Evolutionary conservation across 2,329 filamentous ascomycete genomes (phyloP), one percentile per base, ranked within the genome.

Genomic region (Corniculantispora saksenae): DNA sequence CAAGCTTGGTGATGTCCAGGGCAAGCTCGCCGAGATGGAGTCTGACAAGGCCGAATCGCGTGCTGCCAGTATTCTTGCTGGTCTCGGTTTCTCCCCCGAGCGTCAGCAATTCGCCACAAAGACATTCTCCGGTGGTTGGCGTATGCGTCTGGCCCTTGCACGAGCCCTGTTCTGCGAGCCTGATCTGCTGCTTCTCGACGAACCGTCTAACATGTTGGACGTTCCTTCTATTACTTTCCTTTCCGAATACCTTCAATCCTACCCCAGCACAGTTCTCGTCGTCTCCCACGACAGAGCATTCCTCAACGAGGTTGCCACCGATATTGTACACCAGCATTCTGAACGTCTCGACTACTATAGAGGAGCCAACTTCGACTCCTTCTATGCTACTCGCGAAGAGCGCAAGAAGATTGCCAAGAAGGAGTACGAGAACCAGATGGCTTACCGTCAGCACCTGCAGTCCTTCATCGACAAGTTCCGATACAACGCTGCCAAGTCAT

Each of bases 161-260:
- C 86, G 95, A 85, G 95, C 95, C 17, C 86, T 99, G 43, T 99
- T 99, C 83, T 99, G 95, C 81, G 95, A 99, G 77, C 95, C 95
- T 51, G 95, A 99, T 80, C 83, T 99, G 61, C 82, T 99, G 66
- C 86, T 99, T 77, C 93, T 99, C 71, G 95, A 99, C 83, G 95
- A 99, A 88, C 95, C 95, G 81, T 98, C 94, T 64, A 98, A 98
- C 89, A 98, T 98, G 94, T 93, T 99, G 92, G 95, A 98, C 80
- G 95, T 99, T 65, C 95, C 95, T n/a, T 98, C 95, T 27, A 98
- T 99, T 75, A 96, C 95, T 64, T 99, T 98, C 87, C 86, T 99
- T 76, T 91, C 94, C 56, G 94, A 94, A 74, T 99, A 99, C 76
- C 90, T 99, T 10, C 94, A 97, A 78, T 84, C 83, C 57, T 99